phyloP scores from a whole-genome alignment of 2,329 filamentous ascomycete species.

The Aspergillus ruber region DNA sequence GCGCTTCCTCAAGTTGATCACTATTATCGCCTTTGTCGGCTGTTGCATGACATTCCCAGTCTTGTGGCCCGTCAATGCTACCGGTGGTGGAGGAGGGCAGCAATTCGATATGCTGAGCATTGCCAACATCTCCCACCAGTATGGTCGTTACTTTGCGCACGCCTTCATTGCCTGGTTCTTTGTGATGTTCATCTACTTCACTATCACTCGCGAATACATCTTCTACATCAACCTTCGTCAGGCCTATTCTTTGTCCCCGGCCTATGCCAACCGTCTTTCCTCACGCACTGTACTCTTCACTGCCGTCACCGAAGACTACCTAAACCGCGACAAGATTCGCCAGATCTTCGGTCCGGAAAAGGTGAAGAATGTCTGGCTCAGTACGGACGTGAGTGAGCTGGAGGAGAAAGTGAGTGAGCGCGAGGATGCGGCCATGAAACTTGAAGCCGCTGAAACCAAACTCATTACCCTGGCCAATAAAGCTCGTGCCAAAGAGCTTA shows the following conservation, averaged over 20 bases:
- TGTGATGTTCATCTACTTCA: constrained; percentile 79
- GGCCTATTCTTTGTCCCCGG: constrained; percentile 79
- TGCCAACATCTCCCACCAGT: constrained; percentile 59
- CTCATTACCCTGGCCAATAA: constrained; percentile 74
- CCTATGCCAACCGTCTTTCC: constrained; percentile 78
- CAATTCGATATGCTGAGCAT: constrained; percentile 76
- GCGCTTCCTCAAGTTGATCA: constrained; percentile 74
- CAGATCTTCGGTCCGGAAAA: constrained; percentile 71
- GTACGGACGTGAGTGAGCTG: constrained; percentile 67
- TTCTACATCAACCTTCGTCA: constrained; percentile 91
- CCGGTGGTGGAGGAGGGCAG: constrained; percentile 58
- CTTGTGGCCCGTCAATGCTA: constrained; percentile 81
- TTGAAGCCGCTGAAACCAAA: constrained; percentile 82
- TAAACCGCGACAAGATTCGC: constrained; percentile 68
- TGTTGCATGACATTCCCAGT: constrained; percentile 81
- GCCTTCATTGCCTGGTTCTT: constrained; percentile 75
- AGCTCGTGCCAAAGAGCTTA: constrained; percentile 60
- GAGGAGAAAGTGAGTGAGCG: constrained; percentile 76
- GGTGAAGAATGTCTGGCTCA: constrained; percentile 79
- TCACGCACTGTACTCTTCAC: constrained; percentile 86
- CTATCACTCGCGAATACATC: constrained; percentile 79
- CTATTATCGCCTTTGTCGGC: constrained; percentile 75
- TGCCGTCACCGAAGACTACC: constrained; percentile 71
- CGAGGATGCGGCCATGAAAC: constrained; percentile 68
- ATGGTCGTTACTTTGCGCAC: constrained; percentile 74